Conservation (phyloP, 768 basidiomycete genomes). For the Vishniacozyma victoriae region DNA sequence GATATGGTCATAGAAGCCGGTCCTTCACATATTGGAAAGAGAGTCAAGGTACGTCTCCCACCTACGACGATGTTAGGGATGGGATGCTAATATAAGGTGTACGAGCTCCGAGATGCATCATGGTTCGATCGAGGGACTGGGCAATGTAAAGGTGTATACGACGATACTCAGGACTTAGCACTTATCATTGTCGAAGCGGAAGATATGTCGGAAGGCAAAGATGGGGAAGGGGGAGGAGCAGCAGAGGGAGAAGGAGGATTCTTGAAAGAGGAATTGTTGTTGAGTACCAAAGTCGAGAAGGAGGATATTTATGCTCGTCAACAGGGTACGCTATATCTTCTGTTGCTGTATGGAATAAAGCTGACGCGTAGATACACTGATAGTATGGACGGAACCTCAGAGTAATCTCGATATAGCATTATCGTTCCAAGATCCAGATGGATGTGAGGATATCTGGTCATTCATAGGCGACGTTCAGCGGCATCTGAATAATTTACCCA, state of each 20-base stretch:
- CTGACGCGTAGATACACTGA: constrained; percentile 72
- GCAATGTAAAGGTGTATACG: constrained; percentile 80
- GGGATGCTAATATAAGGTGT: constrained; percentile 61
- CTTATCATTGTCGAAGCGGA: constrained; percentile 45
- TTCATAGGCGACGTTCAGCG: constrained; percentile 89
- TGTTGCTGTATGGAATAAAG: constrained; percentile 4
- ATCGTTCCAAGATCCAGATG: constrained; percentile 92
- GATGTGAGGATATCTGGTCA: constrained; percentile 94
- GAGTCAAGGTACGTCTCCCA: constrained; percentile 30
- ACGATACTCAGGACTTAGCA: constrained; percentile 44
- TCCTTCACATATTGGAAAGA: constrained; percentile 23
- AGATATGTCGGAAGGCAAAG: constrained; percentile 21
- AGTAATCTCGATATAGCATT: constrained; percentile 84
- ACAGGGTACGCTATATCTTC: constrained; percentile 49
- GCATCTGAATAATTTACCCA: constrained; percentile 49
- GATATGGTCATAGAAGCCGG: constrained; percentile 12
- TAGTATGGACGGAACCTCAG: constrained; percentile 97
- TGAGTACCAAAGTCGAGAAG: constrained; percentile 52
- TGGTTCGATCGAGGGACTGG: constrained; percentile 98
- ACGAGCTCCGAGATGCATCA: constrained; percentile 79
- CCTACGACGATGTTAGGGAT: background rate
- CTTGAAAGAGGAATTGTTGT: constrained; percentile 52
- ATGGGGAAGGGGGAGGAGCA: constrained; percentile 13
- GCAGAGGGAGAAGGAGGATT: constrained; percentile 37
- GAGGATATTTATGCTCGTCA: constrained; percentile 45